Evolutionary conservation across 345 rosid species (phyloP).

Genomic region (Ailanthus altissimus): DNA sequence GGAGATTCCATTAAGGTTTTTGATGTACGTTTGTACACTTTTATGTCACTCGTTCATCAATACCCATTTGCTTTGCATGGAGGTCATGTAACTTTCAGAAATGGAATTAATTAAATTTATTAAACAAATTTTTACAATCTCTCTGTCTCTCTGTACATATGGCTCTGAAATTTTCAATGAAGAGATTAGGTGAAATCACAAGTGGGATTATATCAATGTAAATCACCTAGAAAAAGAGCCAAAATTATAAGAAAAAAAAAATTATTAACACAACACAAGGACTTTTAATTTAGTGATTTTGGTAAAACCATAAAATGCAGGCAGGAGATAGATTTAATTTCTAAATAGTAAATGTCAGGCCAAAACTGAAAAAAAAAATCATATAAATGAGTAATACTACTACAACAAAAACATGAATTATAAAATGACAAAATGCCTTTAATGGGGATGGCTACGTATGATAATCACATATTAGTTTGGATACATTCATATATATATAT

Average conservation of each 20-base stretch:
- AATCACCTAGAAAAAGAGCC: not conserved
- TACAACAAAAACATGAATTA: too few species aligned
- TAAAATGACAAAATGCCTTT: not conserved
- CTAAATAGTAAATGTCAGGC: slow-evolving; percentile 14
- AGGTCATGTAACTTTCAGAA: slow-evolving; percentile 23
- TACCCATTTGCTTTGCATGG: slow-evolving; percentile 11
- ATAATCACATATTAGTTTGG: too few species aligned
- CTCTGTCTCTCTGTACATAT: not conserved
- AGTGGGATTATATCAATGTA: not conserved
- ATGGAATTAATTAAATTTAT: slow-evolving; percentile 16
- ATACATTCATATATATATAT: too few species aligned
- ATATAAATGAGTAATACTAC: not conserved
- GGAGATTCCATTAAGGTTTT: not conserved
- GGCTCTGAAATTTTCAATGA: slow-evolving; percentile 3
- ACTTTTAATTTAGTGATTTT: not conserved
- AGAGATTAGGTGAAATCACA: not conserved
- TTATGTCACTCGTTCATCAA: slow-evolving; percentile 33
- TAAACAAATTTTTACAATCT: slow-evolving; percentile 8
- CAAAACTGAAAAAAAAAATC: slow-evolving; percentile 16
- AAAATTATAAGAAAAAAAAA: not conserved
- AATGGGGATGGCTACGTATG: not conserved
- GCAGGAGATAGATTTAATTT: not conserved
- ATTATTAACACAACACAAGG: not conserved
- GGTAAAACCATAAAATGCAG: not conserved
- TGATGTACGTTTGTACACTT: slow-evolving; percentile 4